Base-by-base conservation (phyloP, 192 early-diverging fungal genomes). In the Physocladia obscura region DNA sequence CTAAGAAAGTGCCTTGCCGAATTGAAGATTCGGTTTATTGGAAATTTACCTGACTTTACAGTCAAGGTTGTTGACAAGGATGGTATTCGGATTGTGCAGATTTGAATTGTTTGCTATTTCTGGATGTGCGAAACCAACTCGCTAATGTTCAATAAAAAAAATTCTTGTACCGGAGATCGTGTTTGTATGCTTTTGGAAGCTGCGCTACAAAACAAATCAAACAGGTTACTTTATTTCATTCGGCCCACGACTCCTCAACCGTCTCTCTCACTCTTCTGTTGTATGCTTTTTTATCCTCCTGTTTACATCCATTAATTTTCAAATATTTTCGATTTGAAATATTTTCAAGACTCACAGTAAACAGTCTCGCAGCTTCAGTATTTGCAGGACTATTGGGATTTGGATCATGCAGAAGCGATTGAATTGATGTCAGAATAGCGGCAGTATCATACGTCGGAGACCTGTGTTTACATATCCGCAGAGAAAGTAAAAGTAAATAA, bases 381-480 rank as follows among this genome's bases (percentile, higher is more conserved):
- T 99, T 98, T 37, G 95, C 97, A 4, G 95, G 97, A 27, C 91
- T 93, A 74, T 92, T 94, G 5, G 97, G 93, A 71, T 99, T 98
- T 8, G 95, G 97, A 73, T 98, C 97, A 70, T 98, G 94, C 34
- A 98, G 76, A 19, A 98, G 84, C 34, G 92, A 94, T 76, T 98
- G 97, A 59, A 98, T 97, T 29, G 89, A 92, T 1, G 94, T 97
- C 71, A 98, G 74, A 32, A 96, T 97, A 11, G 94, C 93, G 5
- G 92, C 89, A 21, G 94, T 93, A 76, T 96, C 94, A 58, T 95
- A 97, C 0, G 95, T 95, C 5, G 95, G 95, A n/a, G 89, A 91
- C 76, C 76, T 74, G 50, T 21, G 30, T 13, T 15, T 19, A 61
- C 19, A 22, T 1, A 67, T 19, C 38, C 39, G 0, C 11, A 32